phyloP scores from a whole-genome alignment of 2,329 filamentous ascomycete genomes.

The Lasiodiplodia sp. region DNA sequence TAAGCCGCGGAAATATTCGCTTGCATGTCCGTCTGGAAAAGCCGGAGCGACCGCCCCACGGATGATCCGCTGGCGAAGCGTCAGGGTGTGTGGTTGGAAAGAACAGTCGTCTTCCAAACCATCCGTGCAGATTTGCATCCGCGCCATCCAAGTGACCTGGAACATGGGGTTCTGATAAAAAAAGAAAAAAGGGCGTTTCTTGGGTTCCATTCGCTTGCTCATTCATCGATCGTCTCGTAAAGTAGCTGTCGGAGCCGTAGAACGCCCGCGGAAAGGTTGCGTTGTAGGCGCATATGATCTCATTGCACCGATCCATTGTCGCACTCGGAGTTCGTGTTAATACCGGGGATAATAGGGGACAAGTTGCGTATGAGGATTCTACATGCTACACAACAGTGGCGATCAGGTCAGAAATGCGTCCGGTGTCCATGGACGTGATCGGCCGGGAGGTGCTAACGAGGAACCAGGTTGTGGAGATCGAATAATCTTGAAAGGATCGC shows the following conservation, averaged over 20 bases:
- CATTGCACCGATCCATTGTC: neutral
- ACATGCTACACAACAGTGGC: constrained; percentile 1
- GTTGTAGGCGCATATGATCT: neutral
- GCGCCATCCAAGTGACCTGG: too few relatives aligned
- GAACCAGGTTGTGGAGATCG: constrained; percentile 17
- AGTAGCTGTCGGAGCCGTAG: neutral
- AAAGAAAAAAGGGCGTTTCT: neutral
- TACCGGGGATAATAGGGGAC: neutral
- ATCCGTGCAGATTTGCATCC: too few relatives aligned
- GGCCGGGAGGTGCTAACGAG: neutral
- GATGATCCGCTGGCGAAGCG: too few relatives aligned
- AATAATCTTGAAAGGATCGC: neutral
- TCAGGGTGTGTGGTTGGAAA: too few relatives aligned
- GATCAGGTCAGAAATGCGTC: neutral
- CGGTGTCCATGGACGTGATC: constrained; percentile 2
- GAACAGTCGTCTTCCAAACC: too few relatives aligned
- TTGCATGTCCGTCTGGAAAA: too few relatives aligned
- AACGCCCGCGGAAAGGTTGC: neutral
- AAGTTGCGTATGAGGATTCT: neutral
- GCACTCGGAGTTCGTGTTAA: neutral
- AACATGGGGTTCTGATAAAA: too few relatives aligned
- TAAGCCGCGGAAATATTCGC: neutral
- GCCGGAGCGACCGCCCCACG: too few relatives aligned
- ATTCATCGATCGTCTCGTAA: neutral
- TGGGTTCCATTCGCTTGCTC: constrained; percentile 9